A percentile compares a stretch with the other conserved stretches of the same genome.
Conservation (phyloP, 352 stramenopile genomes). For the Globisporangium uncinulatum region DNA sequence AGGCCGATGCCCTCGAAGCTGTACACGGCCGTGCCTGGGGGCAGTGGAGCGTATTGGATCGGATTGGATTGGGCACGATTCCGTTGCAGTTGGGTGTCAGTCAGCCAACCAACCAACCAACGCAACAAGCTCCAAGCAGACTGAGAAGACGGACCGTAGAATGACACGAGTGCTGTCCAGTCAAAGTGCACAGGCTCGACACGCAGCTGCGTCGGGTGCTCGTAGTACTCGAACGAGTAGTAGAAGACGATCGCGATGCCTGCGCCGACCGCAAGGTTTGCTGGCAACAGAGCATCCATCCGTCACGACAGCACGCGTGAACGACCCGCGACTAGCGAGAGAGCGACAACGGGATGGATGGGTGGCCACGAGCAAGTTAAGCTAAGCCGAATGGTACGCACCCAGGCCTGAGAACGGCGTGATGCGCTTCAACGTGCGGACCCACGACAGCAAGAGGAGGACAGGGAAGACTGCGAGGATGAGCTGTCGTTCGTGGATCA, state of each 20-base stretch:
- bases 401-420: slow-evolving; percentile 69
- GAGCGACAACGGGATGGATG: background rate
- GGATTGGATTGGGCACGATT: no score
- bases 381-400: slow-evolving; percentile 11
- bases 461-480: slow-evolving; percentile 73
- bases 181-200: slow-evolving; percentile 15
- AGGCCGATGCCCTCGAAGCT: slow-evolving; percentile 78
- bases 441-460: slow-evolving; percentile 68
- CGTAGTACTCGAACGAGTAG: slow-evolving; percentile 64
- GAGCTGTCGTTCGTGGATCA: slow-evolving; percentile 66
- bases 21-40: slow-evolving; percentile 62
- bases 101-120: background rate
- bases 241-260: slow-evolving; percentile 82
- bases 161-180: slow-evolving; percentile 48
- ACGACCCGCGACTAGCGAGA: background rate
- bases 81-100: background rate
- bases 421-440: slow-evolving; percentile 66
- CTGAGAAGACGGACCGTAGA: slow-evolving; percentile 35
- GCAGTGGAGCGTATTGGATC: no score
- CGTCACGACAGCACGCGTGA: no score
- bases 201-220: slow-evolving; percentile 24
- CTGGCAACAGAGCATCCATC: slow-evolving; percentile 15
- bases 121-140: background rate
- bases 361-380: background rate
- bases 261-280: slow-evolving; percentile 53